Evolutionary conservation across 306 rosid genomes (phyloP).

Genomic region (Astragalus glycyphyllos): DNA sequence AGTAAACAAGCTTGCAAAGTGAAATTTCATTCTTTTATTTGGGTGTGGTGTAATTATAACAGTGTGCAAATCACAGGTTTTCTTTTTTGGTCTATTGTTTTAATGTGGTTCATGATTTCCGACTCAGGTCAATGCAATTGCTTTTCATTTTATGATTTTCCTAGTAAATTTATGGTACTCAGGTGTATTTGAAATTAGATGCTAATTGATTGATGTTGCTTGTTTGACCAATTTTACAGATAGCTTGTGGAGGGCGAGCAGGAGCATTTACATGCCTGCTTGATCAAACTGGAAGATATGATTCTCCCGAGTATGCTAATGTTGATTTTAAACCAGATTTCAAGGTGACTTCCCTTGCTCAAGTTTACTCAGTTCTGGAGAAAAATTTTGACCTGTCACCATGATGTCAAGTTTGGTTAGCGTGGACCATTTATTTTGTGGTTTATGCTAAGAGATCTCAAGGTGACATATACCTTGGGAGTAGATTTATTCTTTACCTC

Average conservation of each 20-base stretch:
- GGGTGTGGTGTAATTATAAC: conserved; percentile 9
- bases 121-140: conserved; percentile 27
- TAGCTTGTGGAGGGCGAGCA: conserved; percentile 83
- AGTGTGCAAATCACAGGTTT: neutral
- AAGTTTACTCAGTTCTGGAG: conserved; percentile 67
- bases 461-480: conserved; percentile 18
- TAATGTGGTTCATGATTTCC: neutral
- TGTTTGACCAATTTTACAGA: conserved; percentile 49
- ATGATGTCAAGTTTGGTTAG: conserved; percentile 45
- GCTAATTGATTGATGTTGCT: conserved; percentile 27
- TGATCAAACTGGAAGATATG: conserved; percentile 78
- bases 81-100: conserved; percentile 35
- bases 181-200: conserved; percentile 22
- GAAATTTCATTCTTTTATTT: conserved; percentile 1
- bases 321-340: conserved; percentile 72
- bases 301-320: conserved; percentile 58
- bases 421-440: conserved; percentile 15
- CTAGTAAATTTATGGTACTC: neutral
- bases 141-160: conserved; percentile 31
- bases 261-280: conserved; percentile 93
- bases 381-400: conserved; percentile 69
- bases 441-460: conserved; percentile 28
- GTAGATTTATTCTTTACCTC: conserved; percentile 33
- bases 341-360: conserved; percentile 77
- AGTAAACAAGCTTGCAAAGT: neutral